Base-by-base conservation (phyloP, 1,284 basidiomycete species). In the Rhodotorula mucilaginosa region DNA sequence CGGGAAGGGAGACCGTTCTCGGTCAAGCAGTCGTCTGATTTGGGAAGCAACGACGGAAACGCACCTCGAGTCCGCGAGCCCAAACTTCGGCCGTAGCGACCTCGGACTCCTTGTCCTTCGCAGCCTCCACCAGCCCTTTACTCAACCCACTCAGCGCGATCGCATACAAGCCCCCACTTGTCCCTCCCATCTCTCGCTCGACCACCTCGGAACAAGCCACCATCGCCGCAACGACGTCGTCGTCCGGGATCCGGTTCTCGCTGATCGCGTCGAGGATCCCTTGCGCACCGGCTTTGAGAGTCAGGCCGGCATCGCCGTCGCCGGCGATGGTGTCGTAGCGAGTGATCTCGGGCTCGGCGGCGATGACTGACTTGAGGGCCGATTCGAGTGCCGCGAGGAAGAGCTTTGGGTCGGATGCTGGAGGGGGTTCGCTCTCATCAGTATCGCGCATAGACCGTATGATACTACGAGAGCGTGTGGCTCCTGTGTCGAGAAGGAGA, bases 121-220 rank as follows among this genome's bases (percentile, higher is more conserved):
- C 61, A 2, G 77, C 81, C 26, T 82, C 78, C 61, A 87, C 85
- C 44, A 96, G 83, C 16, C 88, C 89, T 80, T 92, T 90, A 2
- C 92, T 91, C 62, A 96, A 85, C 4, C 86, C 89, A 23, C 90
- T 91, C 84, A 93, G 90, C 83, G 90, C 94, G 74, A 96, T 96
- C 15, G 91, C 93, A 58, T 95, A 97, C 44, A 97, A 82, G 2
- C 93, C 94, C 10, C 93, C 94, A 72, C 89, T 91, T 8, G 93
- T 97, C 26, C 94, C 94, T 47, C 92, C 94, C 93, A 97, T 97
- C 64, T 86, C 85, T 76, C 90, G 88, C 81, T 94, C 92, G 5
- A 82, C 88, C 34, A 89, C 87, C 73, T 88, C 85, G 3, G 92
- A 87, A 68, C 95, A 87, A 7, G 84, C 83, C 52, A 91, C 86